Conservation (phyloP, 139 green algal species). For the Edaphochlamys debaryana region DNA sequence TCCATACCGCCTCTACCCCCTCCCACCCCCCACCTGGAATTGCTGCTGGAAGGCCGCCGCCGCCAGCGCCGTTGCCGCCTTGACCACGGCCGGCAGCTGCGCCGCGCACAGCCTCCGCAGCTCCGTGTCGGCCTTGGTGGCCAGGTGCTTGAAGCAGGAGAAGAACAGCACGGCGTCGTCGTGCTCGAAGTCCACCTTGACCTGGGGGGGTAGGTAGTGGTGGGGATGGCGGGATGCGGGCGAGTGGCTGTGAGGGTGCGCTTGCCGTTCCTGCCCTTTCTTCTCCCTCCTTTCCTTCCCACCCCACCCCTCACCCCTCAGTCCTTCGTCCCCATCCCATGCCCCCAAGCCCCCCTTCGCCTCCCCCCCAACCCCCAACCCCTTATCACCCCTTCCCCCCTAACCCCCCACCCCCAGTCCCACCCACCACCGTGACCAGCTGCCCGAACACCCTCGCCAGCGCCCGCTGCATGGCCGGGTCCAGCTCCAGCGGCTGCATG, state of each 20-base stretch:
- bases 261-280: no score
- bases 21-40: no score
- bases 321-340: no score
- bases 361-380: no score
- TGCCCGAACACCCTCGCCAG: conserved; percentile 58
- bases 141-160: conserved; percentile 60
- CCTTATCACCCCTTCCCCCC: no score
- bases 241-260: not conserved
- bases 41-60: conserved; percentile 49
- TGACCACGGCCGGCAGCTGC: conserved; percentile 40
- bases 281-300: no score
- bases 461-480: conserved; percentile 60
- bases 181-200: conserved; percentile 60
- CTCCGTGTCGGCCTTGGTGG: conserved; percentile 53
- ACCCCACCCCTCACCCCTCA: not conserved
- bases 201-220: no score
- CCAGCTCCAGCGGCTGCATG: conserved; percentile 69
- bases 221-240: not conserved
- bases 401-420: no score
- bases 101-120: conserved; percentile 51
- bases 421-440: conserved; percentile 42
- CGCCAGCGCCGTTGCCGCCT: conserved; percentile 22
- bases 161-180: conserved; percentile 57
- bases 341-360: no score
- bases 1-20: no score